Evolutionary conservation across 2,329 filamentous ascomycete genomes (phyloP), one percentile per base, ranked within the genome.

Genomic region (Fusarium chlamydosporum): DNA sequence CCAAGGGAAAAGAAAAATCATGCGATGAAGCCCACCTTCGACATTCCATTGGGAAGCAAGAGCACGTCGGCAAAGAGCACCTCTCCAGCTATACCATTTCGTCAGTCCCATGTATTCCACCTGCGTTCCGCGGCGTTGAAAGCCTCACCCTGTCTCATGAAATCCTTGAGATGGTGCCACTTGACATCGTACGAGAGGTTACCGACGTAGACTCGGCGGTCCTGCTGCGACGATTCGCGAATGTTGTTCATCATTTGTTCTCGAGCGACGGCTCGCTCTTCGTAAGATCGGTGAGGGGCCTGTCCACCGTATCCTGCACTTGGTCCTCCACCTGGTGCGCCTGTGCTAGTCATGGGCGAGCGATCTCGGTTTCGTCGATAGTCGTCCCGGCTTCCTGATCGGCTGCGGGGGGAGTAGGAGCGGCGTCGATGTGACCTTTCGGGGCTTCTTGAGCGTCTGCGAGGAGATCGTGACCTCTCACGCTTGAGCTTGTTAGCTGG

Each of bases 31-130:
- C 93, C 93, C 94, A 98, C 95, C 95, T 99, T 99, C 93, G 95
- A 98, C 96, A 99, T 99, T 94, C 96, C 96, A 89, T 99, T 99
- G 79, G 96, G 96, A 91, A 99, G 94, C 83, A 97, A 88, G 84
- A 99, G 91, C 80, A 99, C 96, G 88, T 99, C 96, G 86, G 96
- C 96, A 86, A 97, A 99, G 85, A 98, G 90, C 82, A 99, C 96
- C 83, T 98, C 95, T 88, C 96, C 96, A 86, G 96, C 96, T 98
- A 83, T 61, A 64, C 72, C 71, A 58, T 63, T 70, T 75, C 73
- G 81, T 84, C 77, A 84, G 82, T 76, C 69, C 75, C 72, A 65
- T 62, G 68, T 63, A 67, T 66, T 75, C 67, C 73, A 68, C 72
- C 69, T 68, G 64, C 64, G 59, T 63, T 71, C 69, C 57, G 62